Evolutionary conservation across 495 filamentous ascomycete species (phyloP), one percentile per base, ranked within the genome.

Genomic region (Aspergillus conjunctus): DNA sequence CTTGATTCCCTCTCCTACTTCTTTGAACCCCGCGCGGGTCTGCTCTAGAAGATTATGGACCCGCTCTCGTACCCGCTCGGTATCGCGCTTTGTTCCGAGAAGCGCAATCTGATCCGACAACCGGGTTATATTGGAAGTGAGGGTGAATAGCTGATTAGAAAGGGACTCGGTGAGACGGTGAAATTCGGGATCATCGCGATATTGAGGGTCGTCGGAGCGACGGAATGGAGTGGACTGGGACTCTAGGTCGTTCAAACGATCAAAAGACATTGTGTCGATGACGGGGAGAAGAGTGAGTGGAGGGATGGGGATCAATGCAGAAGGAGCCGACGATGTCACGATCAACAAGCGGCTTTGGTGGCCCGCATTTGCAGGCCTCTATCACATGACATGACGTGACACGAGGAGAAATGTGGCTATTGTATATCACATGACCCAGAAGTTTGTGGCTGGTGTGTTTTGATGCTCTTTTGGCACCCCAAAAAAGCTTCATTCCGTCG

Each of bases 151-250:
- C 73, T 92, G 87, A 67, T 90, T 87, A 66, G 88, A 93, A 51
- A 98, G 84, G 21, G 85, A 81, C 67, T 90, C 87, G 60, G 92
- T 91, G 62, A 95, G 83, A 18, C 81, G 81, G 63, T 88, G 82
- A 83, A 98, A 99, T 64, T 94, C 92, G 46, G 95, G 95, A 70
- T 97, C 93, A 77, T 99, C 94, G 63, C 77, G 78, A 68, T 88
- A 89, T 50, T 85, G 74, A 62, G 88, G 80, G 73, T 95, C 96
- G 64, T 91, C 87, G 20, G 79, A 73, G 50, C 85, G 81, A 54
- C 87, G 85, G 62, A 79, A 77, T 51, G 83, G 84, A 12, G 87
- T 88, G 49, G 88, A 86, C 78, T 92, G 89, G 58, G 92, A 84
- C 79, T 98, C 93, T 58, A 97, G 81, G 54, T 85, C 87, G 64